Base-by-base conservation (phyloP, 2,329 filamentous ascomycete genomes). In the Fusarium buharicum region DNA sequence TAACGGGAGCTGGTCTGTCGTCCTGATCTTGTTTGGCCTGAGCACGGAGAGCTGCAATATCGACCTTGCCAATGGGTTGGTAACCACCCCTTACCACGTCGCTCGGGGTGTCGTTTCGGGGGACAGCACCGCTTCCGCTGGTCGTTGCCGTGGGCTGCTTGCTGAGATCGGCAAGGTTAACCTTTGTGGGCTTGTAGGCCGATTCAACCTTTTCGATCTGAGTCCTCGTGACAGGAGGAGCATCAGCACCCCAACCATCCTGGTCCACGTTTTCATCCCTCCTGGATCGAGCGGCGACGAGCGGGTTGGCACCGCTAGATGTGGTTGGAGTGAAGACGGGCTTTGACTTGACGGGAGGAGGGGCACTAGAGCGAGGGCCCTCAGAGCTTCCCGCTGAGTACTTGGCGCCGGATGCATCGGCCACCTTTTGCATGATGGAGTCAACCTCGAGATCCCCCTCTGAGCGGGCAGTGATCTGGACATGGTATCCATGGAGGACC, bases 11-110 rank as follows among this genome's bases (percentile, higher is more conserved):
- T 4, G 95, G 95, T 51, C 93, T 84, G 67, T 97, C 90, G 71
- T 97, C 92, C 40, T 84, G 84, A 76, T 75, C 82, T 70, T 81
- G 88, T 81, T 82, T 88, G 72, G 78, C 93, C 80, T 84, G 92
- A 74, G 82, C 88, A 62, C 95, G 87, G 67, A 99, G 90, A 33
- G 92, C 93, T 20, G 90, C 90, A 77, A 99, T 98, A 72, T 99
- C 93, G n/a, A 99, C 91, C 79, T 97, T 98, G 53, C 95, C 95
- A 69, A 99, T 81, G 17, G 95, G 95, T 75, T 97, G 92, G 76
- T 99, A 99, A 14, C 85, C 90, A 39, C 95, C 95, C 72, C 80
- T 90, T 47, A 98, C 87, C 17, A 97, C 85, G 72, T 93, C 90
- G 20, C 76, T 67, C 30, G 67, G 53, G 6, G 77, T 75, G 43